Percentiles rank a stretch among this genome's conserved stretches.
phyloP scores from a whole-genome alignment of 2,329 filamentous ascomycete genomes.

The Talaromyces rugulosus region DNA sequence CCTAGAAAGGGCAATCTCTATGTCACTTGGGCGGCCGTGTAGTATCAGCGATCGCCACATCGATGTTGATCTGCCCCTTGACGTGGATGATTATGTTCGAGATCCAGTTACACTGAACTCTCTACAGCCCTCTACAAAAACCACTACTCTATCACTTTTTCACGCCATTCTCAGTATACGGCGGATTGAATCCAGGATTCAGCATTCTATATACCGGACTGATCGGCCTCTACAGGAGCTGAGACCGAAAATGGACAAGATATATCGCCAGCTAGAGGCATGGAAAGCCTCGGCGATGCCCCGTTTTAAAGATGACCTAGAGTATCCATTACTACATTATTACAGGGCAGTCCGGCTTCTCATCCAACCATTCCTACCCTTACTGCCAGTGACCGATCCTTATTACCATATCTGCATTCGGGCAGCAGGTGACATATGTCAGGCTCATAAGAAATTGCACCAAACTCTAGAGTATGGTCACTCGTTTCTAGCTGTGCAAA shows the following conservation, averaged over 20 bases:
- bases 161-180: constrained; percentile 45
- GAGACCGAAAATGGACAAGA: constrained; percentile 45
- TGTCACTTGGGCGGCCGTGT: constrained; percentile 49
- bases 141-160: constrained; percentile 39
- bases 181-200: constrained; percentile 47
- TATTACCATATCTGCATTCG: constrained; percentile 42
- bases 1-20: constrained; percentile 47
- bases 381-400: constrained; percentile 43
- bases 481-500: constrained; percentile 36
- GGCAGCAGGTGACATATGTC: constrained; percentile 34
- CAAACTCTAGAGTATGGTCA: constrained; percentile 37
- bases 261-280: constrained; percentile 44
- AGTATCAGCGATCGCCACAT: constrained; percentile 51
- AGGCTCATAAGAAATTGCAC: constrained; percentile 34
- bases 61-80: constrained; percentile 46
- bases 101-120: constrained; percentile 31
- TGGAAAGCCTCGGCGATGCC: constrained; percentile 41
- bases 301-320: constrained; percentile 36
- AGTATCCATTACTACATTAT: constrained; percentile 49
- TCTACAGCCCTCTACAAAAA: constrained; percentile 16
- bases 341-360: constrained; percentile 48
- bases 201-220: constrained; percentile 50
- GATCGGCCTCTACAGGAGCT: constrained; percentile 44
- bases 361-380: constrained; percentile 48
- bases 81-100: constrained; percentile 39